phyloP scores from a whole-genome alignment of 2,329 filamentous ascomycete genomes.

The Clonostachys rhizophaga region DNA sequence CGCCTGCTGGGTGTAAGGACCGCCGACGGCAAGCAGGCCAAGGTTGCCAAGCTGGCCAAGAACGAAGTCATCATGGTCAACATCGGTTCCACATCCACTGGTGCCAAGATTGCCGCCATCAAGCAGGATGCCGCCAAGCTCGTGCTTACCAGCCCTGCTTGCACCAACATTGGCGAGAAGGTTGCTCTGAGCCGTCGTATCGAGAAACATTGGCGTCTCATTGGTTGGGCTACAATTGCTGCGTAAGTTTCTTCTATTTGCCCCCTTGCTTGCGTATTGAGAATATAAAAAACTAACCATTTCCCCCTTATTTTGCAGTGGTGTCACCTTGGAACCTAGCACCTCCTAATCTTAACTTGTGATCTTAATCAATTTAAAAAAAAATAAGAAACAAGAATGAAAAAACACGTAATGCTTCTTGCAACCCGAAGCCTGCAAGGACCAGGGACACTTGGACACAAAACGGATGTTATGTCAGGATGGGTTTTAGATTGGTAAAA shows the following conservation, averaged over 20 bases:
- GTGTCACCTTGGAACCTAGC: conserved; percentile 49
- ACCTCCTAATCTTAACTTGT: conserved; percentile 22
- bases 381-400: not conserved
- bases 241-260: conserved; percentile 39
- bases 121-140: conserved; percentile 98
- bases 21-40: conserved; percentile 97
- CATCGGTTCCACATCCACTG: conserved; percentile 95
- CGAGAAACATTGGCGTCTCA: conserved; percentile 98
- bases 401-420: not conserved
- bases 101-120: conserved; percentile 94
- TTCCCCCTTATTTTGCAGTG: conserved; percentile 23
- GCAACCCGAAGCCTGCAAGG: not conserved
- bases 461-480: no score
- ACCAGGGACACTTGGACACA: not conserved
- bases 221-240: conserved; percentile 83
- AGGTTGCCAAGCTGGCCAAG: conserved; percentile 97
- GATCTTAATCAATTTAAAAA: conserved; percentile 6
- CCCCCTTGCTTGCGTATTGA: not conserved
- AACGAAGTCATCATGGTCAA: conserved; percentile 99
- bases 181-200: conserved; percentile 94
- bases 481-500: no score
- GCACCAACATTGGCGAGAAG: conserved; percentile 97
- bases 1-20: conserved; percentile 95
- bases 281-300: not conserved
- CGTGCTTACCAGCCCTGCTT: conserved; percentile 86